Base-by-base conservation (phyloP, 768 basidiomycete species). In the Termitomyces heimii region DNA sequence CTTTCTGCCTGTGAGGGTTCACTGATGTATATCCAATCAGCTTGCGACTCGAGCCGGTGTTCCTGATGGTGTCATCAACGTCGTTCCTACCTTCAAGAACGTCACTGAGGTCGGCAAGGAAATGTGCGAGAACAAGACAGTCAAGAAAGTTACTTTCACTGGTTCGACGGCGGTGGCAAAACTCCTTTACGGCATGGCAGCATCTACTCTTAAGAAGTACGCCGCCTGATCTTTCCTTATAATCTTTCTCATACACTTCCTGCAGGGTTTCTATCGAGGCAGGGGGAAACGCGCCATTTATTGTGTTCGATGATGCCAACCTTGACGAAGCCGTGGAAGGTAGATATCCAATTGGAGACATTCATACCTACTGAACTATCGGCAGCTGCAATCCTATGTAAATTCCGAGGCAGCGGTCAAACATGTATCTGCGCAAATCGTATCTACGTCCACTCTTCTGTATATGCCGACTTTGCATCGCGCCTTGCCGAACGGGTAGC, bases 231-330 rank as follows among this genome's bases (percentile, higher is more conserved):
- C 47, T 10, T 12, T 26, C 6, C 9, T 16, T n/a, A 6, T 50
- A 24, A 31, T 50, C 47, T 14, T 57, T 39, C 44, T 35, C 56
- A 53, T 20, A 56, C n/a, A 39, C 24, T 35, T 50, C 18, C 43
- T 62, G n/a, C 53, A 78, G 76, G 58, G 70, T 78, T 76, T 92
- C 92, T 2, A 71, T 94, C 37, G 94, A 96, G 73, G 90, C 94
- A 29, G 93, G 94, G 14, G 96, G 97, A 29, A 98, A 98, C 63
- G 85, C 95, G 0, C 90, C 96, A 0, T 94, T 99, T 71, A 97
- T 98, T 63, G 90, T 99, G 7, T 98, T 99, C 68, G 90, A 94
- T 61, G 97, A 98, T 66, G 96, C 94, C 0, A 87, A 98, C 68
- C 80, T 99, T 52, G 91, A 94, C 49, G 85, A 88, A 56, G 97